Evolutionary conservation across 345 rosid genomes (phyloP).

Genomic region (Brassica napus): Da-Ae NC_063445.1:57412501-57413000

Average conservation of each 20-base stretch:
- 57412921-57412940: conserved; percentile 81
- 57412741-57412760: conserved; percentile 27
- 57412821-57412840: conserved; percentile 72
- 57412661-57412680: conserved; percentile 78
- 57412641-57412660: conserved; percentile 64
- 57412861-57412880: conserved; percentile 86
- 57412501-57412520: conserved; percentile 73
- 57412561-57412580: conserved; percentile 55
- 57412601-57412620: conserved; percentile 60
- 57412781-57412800: conserved; percentile 88
- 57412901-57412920: conserved; percentile 73
- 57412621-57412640: conserved; percentile 57
- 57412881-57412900: conserved; percentile 54
- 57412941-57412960: conserved; percentile 44
- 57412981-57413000: background rate
- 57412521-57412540: conserved; percentile 82
- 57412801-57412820: conserved; percentile 85
- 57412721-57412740: conserved; percentile 23
- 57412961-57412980: conserved; percentile 7
- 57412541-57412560: conserved; percentile 71
- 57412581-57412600: conserved; percentile 70
- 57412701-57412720: conserved; percentile 26
- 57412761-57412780: conserved; percentile 26
- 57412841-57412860: conserved; percentile 77
- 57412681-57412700: conserved; percentile 49